A percentile compares a stretch with the other conserved stretches of the same genome.
Evolutionary conservation across 495 filamentous ascomycete genomes (phyloP).

Genomic region (Entonaema liquescens): DNA sequence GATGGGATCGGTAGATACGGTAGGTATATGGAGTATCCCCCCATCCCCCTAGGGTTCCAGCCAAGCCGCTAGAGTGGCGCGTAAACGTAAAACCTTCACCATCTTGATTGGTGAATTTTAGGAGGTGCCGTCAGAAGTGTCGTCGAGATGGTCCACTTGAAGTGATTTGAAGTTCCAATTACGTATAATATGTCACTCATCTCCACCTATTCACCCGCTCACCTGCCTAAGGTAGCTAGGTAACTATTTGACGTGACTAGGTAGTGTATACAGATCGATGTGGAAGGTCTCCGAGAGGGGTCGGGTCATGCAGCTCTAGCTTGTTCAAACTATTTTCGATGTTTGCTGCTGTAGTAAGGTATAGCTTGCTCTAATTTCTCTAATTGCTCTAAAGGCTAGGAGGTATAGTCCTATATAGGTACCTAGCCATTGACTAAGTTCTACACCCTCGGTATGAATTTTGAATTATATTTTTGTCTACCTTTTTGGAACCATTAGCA

Average conservation of each 20-base stretch:
- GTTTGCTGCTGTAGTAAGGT: background rate
- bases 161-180: constrained; percentile 2
- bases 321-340: background rate
- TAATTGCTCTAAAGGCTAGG: background rate
- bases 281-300: background rate
- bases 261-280: background rate
- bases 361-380: background rate
- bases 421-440: background rate
- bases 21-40: background rate
- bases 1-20: background rate
- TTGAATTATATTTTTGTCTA: background rate
- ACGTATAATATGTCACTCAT: constrained; percentile 3
- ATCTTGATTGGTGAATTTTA: background rate
- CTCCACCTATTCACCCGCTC: background rate
- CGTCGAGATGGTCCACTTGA: background rate
- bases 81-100: constrained; percentile 12
- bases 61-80: constrained; percentile 22
- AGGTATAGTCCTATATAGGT: no score
- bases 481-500: background rate
- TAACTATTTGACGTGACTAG: background rate
- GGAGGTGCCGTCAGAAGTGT: background rate
- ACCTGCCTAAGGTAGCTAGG: constrained; percentile 17
- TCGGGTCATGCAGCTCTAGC: background rate
- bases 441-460: background rate
- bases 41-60: background rate